Evolutionary conservation across 202 grass and related monocot species (phyloP).

Genomic region (Hordeum pubiflorum): DNA sequence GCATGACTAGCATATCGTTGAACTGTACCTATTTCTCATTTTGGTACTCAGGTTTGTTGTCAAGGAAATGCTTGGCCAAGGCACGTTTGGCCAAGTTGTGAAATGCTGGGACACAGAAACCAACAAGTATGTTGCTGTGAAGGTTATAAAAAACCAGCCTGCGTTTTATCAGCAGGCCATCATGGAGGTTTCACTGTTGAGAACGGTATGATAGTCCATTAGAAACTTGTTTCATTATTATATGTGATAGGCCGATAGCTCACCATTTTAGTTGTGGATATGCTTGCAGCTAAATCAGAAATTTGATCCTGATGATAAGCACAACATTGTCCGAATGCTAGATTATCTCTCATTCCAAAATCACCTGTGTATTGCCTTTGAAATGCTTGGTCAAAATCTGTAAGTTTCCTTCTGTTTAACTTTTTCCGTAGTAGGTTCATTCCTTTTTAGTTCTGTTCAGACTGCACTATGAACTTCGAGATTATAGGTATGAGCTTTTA

Average conservation of each 20-base stretch:
- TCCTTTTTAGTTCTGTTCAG: conserved; percentile 14
- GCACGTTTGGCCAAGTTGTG: conserved; percentile 94
- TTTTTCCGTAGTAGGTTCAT: background rate
- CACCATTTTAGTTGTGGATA: conserved; percentile 8
- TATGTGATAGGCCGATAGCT: background rate
- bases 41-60: conserved; percentile 60
- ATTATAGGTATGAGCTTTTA: conserved; percentile 79
- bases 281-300: conserved; percentile 81
- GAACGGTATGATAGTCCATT: conserved; percentile 49
- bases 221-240: conserved; percentile 1
- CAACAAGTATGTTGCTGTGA: conserved; percentile 78
- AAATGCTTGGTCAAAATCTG: conserved; percentile 97
- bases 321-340: conserved; percentile 96
- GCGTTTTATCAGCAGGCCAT: conserved; percentile 85
- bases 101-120: conserved; percentile 84
- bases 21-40: conserved; percentile 29
- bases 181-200: conserved; percentile 73
- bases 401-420: conserved; percentile 38
- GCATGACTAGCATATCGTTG: conserved; percentile 2
- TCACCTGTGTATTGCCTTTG: conserved; percentile 93
- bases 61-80: conserved; percentile 98
- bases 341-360: conserved; percentile 77
- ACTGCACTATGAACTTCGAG: conserved; percentile 17
- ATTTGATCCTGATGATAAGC: conserved; percentile 75
- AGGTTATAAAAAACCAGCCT: conserved; percentile 98